Evolutionary conservation across 495 filamentous ascomycete species (phyloP).

Genomic region (Geoglossum glabrum): DNA sequence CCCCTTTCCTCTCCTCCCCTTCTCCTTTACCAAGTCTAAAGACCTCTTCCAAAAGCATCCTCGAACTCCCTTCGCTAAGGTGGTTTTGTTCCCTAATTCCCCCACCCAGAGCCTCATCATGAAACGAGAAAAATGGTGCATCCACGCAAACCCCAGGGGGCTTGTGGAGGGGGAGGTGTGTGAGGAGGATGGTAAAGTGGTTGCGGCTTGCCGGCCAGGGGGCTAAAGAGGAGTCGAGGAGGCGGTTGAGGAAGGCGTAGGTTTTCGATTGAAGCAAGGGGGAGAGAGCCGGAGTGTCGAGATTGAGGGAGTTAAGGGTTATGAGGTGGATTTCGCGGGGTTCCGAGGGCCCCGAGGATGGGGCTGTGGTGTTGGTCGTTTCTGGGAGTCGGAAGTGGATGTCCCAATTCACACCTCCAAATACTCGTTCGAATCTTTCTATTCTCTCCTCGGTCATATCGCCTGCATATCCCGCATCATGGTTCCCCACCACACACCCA

Average conservation of each 20-base stretch:
- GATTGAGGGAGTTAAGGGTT: slow-evolving; percentile 75
- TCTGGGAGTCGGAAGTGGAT: slow-evolving; percentile 44
- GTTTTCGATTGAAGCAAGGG: slow-evolving; percentile 43
- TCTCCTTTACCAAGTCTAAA: slow-evolving; percentile 48
- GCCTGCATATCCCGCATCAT: slow-evolving; percentile 89
- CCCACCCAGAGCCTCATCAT: slow-evolving; percentile 32
- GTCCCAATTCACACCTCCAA: slow-evolving; percentile 78
- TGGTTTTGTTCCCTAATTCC: slow-evolving; percentile 86
- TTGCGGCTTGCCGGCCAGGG: slow-evolving; percentile 37
- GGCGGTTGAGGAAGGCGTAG: slow-evolving; percentile 55
- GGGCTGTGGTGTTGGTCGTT: slow-evolving; percentile 57
- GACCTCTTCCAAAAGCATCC: slow-evolving; percentile 53
- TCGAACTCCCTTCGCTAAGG: slow-evolving; percentile 44
- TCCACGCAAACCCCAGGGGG: slow-evolving; percentile 66
- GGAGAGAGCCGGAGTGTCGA: slow-evolving; percentile 61
- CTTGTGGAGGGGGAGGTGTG: slow-evolving; percentile 84
- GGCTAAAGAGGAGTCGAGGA: slow-evolving; percentile 42
- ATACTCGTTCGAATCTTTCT: slow-evolving; percentile 57
- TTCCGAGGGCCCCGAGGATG: slow-evolving; percentile 49
- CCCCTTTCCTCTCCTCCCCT: slow-evolving; percentile 43
- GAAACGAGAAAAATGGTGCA: slow-evolving; percentile 56
- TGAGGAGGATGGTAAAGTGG: slow-evolving; percentile 64
- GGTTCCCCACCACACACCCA: slow-evolving; percentile 83
- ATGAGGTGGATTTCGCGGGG: slow-evolving; percentile 62
- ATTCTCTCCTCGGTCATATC: slow-evolving; percentile 56